Percentiles rank a stretch among this genome's conserved stretches.
Conservation (phyloP, 208 protist genomes). For the Eutreptiella sp. region DNA sequence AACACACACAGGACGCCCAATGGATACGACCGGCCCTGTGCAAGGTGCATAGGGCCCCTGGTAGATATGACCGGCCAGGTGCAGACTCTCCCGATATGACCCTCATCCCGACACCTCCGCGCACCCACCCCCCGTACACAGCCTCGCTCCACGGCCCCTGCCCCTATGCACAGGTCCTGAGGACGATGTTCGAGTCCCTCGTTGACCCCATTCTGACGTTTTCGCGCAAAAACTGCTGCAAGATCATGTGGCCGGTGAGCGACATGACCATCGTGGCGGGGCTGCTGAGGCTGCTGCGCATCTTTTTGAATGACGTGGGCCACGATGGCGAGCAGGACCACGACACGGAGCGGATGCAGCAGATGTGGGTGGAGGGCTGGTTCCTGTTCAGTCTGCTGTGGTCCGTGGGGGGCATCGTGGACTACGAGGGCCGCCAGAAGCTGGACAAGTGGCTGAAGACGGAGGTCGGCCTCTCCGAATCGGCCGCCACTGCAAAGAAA, state of each 20-base stretch:
- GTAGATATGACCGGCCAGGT: too few species aligned
- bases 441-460: constrained; percentile 73
- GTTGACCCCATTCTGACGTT: constrained; percentile 69
- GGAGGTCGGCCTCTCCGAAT: constrained; percentile 27
- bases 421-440: constrained; percentile 52
- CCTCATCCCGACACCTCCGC: too few species aligned
- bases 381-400: constrained; percentile 86
- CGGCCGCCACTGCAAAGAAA: constrained; percentile 15
- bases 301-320: constrained; percentile 46
- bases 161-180: too few species aligned
- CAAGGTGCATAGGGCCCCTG: too few species aligned
- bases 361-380: constrained; percentile 67
- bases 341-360: too few species aligned
- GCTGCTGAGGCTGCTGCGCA: constrained; percentile 69
- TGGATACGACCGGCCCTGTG: too few species aligned
- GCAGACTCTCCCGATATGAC: too few species aligned
- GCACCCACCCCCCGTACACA: too few species aligned
- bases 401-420: constrained; percentile 81
- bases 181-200: constrained; percentile 53
- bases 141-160: too few species aligned
- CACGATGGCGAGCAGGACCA: too few species aligned
- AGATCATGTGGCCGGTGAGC: constrained; percentile 64
- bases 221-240: constrained; percentile 59
- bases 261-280: constrained; percentile 60
- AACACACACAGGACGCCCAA: too few species aligned